Percentiles rank a stretch among this genome's conserved stretches.
phyloP scores from a whole-genome alignment of 139 green algal genomes.

The Chlamydomonas sp. region DNA sequence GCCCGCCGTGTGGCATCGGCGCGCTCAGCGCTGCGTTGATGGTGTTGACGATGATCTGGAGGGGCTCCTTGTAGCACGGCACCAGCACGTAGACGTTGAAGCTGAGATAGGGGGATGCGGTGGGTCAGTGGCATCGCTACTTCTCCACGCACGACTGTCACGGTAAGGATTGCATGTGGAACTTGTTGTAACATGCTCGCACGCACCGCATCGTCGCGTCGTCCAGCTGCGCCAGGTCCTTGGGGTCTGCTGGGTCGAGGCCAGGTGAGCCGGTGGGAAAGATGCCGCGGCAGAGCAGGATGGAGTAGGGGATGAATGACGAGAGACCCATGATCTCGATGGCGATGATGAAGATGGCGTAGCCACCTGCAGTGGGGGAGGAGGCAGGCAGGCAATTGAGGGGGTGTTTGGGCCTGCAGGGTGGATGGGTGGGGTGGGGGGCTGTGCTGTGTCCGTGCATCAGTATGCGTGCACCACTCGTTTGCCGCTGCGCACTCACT shows the following conservation, averaged over 20 bases:
- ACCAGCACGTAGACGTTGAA: conserved; percentile 36
- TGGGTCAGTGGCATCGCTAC: conserved; percentile 11
- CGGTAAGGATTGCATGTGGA: no score
- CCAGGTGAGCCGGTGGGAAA: conserved; percentile 17
- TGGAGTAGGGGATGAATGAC: conserved; percentile 36
- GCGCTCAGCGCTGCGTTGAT: conserved; percentile 15
- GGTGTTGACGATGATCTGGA: conserved; percentile 24
- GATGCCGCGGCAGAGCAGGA: conserved; percentile 21
- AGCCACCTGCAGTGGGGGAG: conserved; percentile 11
- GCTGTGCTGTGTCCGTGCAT: no score
- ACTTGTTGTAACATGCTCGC: no score
- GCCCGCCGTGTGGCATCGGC: conserved; percentile 10
- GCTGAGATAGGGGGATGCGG: conserved; percentile 9
- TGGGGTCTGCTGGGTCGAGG: no score
- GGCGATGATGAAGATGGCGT: conserved; percentile 30
- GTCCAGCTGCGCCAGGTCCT: no score
- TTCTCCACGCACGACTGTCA: not conserved
- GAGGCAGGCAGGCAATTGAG: not conserved
- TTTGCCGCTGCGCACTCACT: no score
- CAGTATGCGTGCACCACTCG: no score
- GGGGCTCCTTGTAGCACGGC: conserved; percentile 46
- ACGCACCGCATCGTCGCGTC: conserved; percentile 15
- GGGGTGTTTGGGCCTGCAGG: not conserved
- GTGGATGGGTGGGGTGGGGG: no score
- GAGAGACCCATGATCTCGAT: conserved; percentile 34